Evolutionary conservation across 495 filamentous ascomycete genomes (phyloP).

Genomic region (Penicillium mononematosum): DNA sequence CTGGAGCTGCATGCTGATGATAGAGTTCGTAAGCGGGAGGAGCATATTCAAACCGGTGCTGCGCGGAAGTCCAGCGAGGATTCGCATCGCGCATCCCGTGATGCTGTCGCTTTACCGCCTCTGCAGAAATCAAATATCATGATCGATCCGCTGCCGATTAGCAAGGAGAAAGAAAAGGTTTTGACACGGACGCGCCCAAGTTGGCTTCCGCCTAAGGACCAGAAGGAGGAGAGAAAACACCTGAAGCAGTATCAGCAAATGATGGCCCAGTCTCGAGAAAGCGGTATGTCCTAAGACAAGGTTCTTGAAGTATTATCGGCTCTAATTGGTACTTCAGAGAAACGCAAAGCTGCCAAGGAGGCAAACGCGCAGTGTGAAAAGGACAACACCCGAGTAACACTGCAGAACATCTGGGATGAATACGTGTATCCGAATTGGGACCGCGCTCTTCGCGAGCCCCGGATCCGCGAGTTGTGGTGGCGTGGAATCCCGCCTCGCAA

Average conservation of each 20-base stretch:
- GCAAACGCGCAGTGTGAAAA: constrained; percentile 57
- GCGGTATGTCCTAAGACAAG: constrained; percentile 45
- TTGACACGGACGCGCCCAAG: constrained; percentile 87
- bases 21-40: constrained; percentile 50
- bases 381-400: constrained; percentile 61
- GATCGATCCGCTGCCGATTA: constrained; percentile 93
- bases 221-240: constrained; percentile 88
- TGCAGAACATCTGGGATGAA: constrained; percentile 81
- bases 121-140: constrained; percentile 84
- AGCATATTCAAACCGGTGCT: constrained; percentile 50
- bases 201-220: constrained; percentile 93
- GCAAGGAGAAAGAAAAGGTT: constrained; percentile 94
- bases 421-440: constrained; percentile 87
- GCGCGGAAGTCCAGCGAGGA: constrained; percentile 47
- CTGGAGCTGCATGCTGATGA: constrained; percentile 81
- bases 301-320: neutral
- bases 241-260: constrained; percentile 90
- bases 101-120: constrained; percentile 69
- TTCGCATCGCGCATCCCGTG: constrained; percentile 56
- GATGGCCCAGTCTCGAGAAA: constrained; percentile 79
- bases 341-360: constrained; percentile 48
- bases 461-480: constrained; percentile 93
- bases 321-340: constrained; percentile 32
- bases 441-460: constrained; percentile 63
- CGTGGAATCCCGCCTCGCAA: constrained; percentile 76